Evolutionary conservation across 2,329 filamentous ascomycete species (phyloP).

Genomic region (Rhynchosporium agropyri): DNA sequence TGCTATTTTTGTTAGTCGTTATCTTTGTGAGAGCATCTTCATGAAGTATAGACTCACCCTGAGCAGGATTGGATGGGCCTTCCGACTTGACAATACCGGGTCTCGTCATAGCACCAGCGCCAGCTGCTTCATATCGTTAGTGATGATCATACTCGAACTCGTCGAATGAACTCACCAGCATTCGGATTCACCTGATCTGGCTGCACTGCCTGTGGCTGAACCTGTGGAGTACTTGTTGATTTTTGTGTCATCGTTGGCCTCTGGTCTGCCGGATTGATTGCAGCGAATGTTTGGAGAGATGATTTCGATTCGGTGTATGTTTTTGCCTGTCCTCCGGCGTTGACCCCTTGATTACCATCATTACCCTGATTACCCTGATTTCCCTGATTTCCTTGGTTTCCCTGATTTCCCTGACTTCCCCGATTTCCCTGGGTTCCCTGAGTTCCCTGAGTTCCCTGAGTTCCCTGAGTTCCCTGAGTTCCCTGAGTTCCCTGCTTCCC

Average conservation of each 20-base stretch:
- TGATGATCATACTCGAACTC: neutral
- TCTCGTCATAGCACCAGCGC: neutral
- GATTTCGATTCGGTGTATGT: constrained; percentile 45
- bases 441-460: too few species aligned
- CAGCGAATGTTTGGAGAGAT: constrained; percentile 18
- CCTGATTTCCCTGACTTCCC: constrained; percentile 3
- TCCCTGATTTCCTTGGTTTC: constrained; percentile 5
- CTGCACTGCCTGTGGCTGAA: constrained; percentile 17
- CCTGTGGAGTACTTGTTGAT: constrained; percentile 34
- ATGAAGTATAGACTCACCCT: constrained; percentile 2
- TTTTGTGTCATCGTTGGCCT: constrained; percentile 32
- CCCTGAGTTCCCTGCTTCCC: neutral
- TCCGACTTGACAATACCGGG: constrained; percentile 12
- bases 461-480: too few species aligned
- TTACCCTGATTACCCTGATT: neutral
- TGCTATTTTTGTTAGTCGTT: constrained; percentile 16
- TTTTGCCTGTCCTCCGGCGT: constrained; percentile 12
- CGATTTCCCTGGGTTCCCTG: too few species aligned
- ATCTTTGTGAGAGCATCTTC: neutral
- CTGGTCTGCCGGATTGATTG: constrained; percentile 27
- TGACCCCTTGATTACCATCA: neutral
- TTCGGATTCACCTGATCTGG: constrained; percentile 3
- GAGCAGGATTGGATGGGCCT: constrained; percentile 1
- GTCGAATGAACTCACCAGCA: constrained; percentile 10
- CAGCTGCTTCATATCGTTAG: constrained; percentile 18